Evolutionary conservation across 768 basidiomycete genomes (phyloP), one percentile per base, ranked within the genome.

Genomic region (Pleurotus djamor): DNA sequence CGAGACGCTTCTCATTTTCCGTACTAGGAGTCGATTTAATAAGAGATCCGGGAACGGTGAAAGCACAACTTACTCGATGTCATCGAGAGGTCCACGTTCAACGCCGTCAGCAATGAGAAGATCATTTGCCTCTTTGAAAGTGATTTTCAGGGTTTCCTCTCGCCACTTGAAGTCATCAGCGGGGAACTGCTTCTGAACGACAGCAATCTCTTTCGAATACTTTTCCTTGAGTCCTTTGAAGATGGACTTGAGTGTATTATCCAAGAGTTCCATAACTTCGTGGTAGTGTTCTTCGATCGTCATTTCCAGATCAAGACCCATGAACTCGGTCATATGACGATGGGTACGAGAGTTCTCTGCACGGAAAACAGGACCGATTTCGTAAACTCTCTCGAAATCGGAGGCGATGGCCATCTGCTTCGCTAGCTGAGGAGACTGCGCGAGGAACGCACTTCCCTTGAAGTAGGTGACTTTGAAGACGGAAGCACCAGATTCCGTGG

Each of bases 341-440:
- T 98, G 94, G 2, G 97, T 98, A 74, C 96, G 94, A 49, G 96
- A 90, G 72, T 98, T 87, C 74, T 98, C 97, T 13, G 97, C 97
- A 62, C 97, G 93, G 81, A 98, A 98, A 58, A 98, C 96, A 58
- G 89, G 86, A 0, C 88, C 97, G 61, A 99, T 94, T 75, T 99
- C 97, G 75, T 96, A 99, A 6, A 99, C 97, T 35, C 94, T 85
- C 73, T 98, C 97, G 69, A 98, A 95, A 76, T 98, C 97, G 57
- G 94, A 95, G 36, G 97, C 94, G 66, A 99, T 98, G 61, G 91
- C 92, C 97, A 99, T 99, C 75, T 99, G 97, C 74, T 99, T 99
- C 52, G 95, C 93, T 13, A 98, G 80, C 70, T 99, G 97, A 43
- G 97, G 97, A 41, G 92, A 95, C 72, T 99, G 97, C 16, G 97